phyloP scores from a whole-genome alignment of 2,329 filamentous ascomycete species.

The Aotearoamyces nothofagi region DNA sequence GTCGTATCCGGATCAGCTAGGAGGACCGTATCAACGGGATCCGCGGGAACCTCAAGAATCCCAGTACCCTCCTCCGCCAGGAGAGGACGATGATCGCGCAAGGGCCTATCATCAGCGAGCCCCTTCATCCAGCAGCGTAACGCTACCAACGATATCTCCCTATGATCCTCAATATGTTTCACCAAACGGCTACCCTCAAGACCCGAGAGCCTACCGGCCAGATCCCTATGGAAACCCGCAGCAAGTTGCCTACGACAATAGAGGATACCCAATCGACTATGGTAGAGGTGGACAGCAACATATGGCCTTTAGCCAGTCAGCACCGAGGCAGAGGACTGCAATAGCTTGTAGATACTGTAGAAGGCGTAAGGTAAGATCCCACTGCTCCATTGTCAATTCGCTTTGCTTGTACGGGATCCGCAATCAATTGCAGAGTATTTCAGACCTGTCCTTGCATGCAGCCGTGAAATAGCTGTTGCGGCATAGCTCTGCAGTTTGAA shows the following conservation, averaged over 20 bases:
- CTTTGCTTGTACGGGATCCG: too few relatives aligned
- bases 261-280: constrained; percentile 15
- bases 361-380: constrained; percentile 37
- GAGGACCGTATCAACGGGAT: constrained; percentile 16
- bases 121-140: constrained; percentile 13
- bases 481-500: too few relatives aligned
- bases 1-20: constrained; percentile 17
- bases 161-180: constrained; percentile 14
- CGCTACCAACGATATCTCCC: constrained; percentile 17
- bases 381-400: too few relatives aligned
- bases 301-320: constrained; percentile 26
- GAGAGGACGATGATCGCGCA: constrained; percentile 19
- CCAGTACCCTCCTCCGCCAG: constrained; percentile 15
- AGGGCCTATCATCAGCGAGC: constrained; percentile 17
- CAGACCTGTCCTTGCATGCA: too few relatives aligned
- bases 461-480: too few relatives aligned
- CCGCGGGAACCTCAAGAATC: constrained; percentile 10
- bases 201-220: constrained; percentile 12
- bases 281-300: constrained; percentile 12
- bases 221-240: constrained; percentile 13
- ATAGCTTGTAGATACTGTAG: constrained; percentile 46
- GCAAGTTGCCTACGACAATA: constrained; percentile 12
- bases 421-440: too few relatives aligned
- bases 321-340: constrained; percentile 42
- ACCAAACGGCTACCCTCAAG: constrained; percentile 12